These are phyloP conservation scores for Calocybe gangraenosa DNA, from an alignment of 768 basidiomycete genomes.

Conservation along the genomic window DNA sequence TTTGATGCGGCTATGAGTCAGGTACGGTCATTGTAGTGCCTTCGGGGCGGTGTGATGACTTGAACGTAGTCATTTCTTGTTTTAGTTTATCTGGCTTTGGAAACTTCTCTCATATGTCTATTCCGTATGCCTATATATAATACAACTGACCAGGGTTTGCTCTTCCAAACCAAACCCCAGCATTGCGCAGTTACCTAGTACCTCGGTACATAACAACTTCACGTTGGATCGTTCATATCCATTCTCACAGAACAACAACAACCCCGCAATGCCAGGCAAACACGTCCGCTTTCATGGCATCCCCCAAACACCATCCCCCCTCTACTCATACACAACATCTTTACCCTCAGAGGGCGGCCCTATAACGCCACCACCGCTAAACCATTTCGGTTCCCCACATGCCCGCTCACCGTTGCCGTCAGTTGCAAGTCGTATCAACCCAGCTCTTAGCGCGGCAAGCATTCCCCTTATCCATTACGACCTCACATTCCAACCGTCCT, in stretches of 20 bases:
- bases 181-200: not conserved
- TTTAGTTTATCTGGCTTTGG: conserved; percentile 5
- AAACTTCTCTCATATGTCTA: conserved; percentile 2
- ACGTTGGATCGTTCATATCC: not conserved
- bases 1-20: conserved; percentile 15
- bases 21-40: conserved; percentile 7
- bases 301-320: conserved; percentile 15
- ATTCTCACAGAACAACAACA: not conserved
- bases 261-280: conserved; percentile 24
- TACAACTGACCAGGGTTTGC: too few relatives aligned
- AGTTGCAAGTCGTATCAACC: conserved; percentile 11
- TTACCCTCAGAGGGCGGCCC: conserved; percentile 16
- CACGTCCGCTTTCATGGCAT: conserved; percentile 22
- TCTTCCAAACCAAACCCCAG: conserved; percentile 1
- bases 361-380: conserved; percentile 9
- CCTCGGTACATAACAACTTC: not conserved
- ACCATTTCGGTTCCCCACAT: conserved; percentile 13
- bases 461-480: conserved; percentile 10
- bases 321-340: conserved; percentile 13
- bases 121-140: not conserved
- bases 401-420: conserved; percentile 14
- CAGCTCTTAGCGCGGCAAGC: conserved; percentile 9
- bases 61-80: conserved; percentile 7
- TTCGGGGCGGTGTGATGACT: conserved; percentile 17
- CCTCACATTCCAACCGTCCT: conserved; percentile 10